Conservation (phyloP, 78 protist genomes). For the Dictyostelium discoideum region DNA sequence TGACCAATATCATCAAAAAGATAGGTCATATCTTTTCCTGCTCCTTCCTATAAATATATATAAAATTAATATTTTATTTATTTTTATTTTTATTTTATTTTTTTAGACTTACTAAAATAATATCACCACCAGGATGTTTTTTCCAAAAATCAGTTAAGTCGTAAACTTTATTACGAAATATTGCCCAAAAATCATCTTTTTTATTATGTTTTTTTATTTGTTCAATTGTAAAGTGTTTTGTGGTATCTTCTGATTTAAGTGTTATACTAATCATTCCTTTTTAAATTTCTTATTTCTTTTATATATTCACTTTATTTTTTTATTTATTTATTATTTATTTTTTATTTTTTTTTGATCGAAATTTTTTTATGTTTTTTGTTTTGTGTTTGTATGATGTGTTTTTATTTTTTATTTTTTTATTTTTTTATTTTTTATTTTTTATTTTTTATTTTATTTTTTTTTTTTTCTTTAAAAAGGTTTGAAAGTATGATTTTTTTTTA, state of each 20-base stretch:
- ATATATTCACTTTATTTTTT: neutral
- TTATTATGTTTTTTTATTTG: constrained; percentile 81
- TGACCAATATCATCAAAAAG: constrained; percentile 68
- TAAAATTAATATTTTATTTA: no score
- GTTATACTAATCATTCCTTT: neutral
- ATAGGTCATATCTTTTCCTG: constrained; percentile 57
- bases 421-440: no score
- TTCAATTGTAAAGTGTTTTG: constrained; percentile 46
- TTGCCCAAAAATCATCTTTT: constrained; percentile 78
- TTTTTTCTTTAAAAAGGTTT: no score
- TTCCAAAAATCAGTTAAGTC: constrained; percentile 85
- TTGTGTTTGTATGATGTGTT: no score
- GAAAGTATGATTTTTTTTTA: no score
- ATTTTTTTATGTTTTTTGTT: no score
- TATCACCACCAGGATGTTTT: constrained; percentile 92
- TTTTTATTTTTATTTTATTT: no score
- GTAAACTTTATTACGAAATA: constrained; percentile 84
- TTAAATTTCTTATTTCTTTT: no score
- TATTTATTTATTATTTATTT: neutral
- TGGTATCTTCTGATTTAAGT: neutral
- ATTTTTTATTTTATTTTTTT: no score
- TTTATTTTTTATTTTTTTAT: no score
- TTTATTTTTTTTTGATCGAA: neutral
- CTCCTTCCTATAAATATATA: constrained; percentile 7
- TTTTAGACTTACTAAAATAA: constrained; percentile 50